Evolutionary conservation across 805 yeast species (phyloP), one percentile per base, ranked within the genome.

Genomic region (Myxozyma lipomycoides): DNA sequence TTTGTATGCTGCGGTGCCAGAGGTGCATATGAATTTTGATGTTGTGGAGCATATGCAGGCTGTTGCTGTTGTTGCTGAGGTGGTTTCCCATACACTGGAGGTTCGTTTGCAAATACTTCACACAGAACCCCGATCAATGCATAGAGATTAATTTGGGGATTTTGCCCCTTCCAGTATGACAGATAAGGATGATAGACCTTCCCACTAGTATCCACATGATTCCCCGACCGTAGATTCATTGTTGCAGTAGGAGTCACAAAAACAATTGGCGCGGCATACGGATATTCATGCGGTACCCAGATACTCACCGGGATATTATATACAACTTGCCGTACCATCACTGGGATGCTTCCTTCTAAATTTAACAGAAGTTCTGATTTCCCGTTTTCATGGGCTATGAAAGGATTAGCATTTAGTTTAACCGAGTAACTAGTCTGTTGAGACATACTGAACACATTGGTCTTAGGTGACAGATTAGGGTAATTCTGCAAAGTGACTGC

Each of bases 201-300:
- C 1, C 96, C 96, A 65, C 75, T 84, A 12, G 78, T 67, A 65
- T 86, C 95, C 2, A 86, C 78, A 59, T 77, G 73, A 56, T 79
- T 82, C 23, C 84, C 83, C 0, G 89, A 84, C 37, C 72, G 72
- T 17, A 83, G 64, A 32, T 72, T 64, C 68, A 73, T 72, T 12
- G 63, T 64, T 32, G 69, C 70, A n/a, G 80, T 74, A 1, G 83
- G 81, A 19, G 76, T 73, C 9, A 89, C 78, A 62, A 73, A 84
- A 0, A 80, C 75, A n/a, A 79, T 60, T 0, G 97, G 97, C 1
- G 83, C 74, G 2, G 69, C 71, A n/a, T 62, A 59, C 0, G 96
- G 96, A 58, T 85, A 89, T 22, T 73, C 71, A 24, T 75, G 73
- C 0, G 95, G 95, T 3, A 90, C 62, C 95, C 95, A 88, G 3